phyloP scores from a whole-genome alignment of 257 asterid genomes.

The Parsonsia alboflavescens region DNA sequence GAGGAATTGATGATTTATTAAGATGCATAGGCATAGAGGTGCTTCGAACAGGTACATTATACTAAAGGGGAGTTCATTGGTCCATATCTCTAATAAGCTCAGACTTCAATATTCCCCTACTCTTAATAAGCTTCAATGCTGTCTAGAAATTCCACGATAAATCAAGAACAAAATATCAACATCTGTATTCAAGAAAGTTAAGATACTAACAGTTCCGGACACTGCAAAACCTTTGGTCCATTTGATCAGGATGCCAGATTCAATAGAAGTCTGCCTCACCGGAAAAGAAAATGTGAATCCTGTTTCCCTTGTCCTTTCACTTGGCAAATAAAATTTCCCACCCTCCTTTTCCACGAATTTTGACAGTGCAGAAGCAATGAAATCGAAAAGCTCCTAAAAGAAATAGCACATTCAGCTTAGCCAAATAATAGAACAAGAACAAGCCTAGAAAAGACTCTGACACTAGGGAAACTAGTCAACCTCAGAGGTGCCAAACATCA shows the following conservation, averaged over 20 bases:
- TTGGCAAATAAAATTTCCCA: conserved; percentile 40
- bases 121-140: background rate
- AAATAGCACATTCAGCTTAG: background rate
- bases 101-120: background rate
- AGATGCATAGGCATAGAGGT: background rate
- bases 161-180: background rate
- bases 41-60: background rate
- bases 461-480: conserved; percentile 21
- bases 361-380: conserved; percentile 71
- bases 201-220: conserved; percentile 64
- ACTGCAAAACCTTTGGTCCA: conserved; percentile 83
- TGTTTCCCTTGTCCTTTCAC: conserved; percentile 51
- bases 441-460: background rate
- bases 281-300: conserved; percentile 87
- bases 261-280: conserved; percentile 67
- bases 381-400: conserved; percentile 64
- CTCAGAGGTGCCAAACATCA: conserved; percentile 64
- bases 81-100: background rate
- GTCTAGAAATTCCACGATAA: background rate
- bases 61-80: background rate
- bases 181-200: background rate
- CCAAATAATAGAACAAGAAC: background rate
- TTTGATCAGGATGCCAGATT: conserved; percentile 67
- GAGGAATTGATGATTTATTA: background rate
- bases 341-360: conserved; percentile 51